These are phyloP conservation scores for Coemansia sp. DNA, from an alignment of 192 early-diverging fungal genomes.

Conservation along the genomic window DNA sequence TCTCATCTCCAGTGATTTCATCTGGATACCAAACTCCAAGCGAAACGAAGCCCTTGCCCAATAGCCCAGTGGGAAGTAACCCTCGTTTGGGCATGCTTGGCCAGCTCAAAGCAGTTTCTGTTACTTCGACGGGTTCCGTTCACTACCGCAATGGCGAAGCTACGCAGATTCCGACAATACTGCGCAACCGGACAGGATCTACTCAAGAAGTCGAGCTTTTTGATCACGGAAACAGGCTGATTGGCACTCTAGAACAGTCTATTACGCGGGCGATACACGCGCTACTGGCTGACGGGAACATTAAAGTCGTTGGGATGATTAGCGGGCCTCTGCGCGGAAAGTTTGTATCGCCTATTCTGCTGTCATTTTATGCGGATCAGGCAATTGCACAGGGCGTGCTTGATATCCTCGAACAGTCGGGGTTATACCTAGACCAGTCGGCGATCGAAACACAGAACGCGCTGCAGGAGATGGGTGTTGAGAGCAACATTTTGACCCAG, in stretches of 20 bases:
- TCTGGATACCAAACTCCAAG: not conserved
- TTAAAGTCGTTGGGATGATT: conserved; percentile 28
- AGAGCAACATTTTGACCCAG: conserved; percentile 31
- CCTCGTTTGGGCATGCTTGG: conserved; percentile 41
- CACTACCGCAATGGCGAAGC: conserved; percentile 27
- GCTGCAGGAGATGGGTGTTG: conserved; percentile 23
- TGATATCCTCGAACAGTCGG: conserved; percentile 27
- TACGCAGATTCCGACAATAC: conserved; percentile 24
- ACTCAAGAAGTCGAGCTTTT: conserved; percentile 32
- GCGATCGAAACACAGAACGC: conserved; percentile 24
- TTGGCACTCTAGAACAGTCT: conserved; percentile 44
- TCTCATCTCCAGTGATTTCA: not conserved
- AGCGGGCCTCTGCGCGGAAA: conserved; percentile 33
- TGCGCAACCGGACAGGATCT: conserved; percentile 27
- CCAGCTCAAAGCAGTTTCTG: conserved; percentile 36
- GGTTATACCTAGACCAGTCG: conserved; percentile 46
- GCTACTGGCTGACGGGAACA: conserved; percentile 24
- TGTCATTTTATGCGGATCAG: conserved; percentile 40
- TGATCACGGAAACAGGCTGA: conserved; percentile 21
- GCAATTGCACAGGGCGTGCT: conserved; percentile 23
- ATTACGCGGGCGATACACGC: conserved; percentile 29
- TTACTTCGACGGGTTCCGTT: conserved; percentile 27
- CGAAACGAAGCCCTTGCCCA: not conserved
- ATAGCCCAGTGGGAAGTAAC: not conserved
- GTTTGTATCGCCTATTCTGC: conserved; percentile 33